phyloP scores from a whole-genome alignment of 164 flowering plant genomes.

The Houttuynia cordata region DNA sequence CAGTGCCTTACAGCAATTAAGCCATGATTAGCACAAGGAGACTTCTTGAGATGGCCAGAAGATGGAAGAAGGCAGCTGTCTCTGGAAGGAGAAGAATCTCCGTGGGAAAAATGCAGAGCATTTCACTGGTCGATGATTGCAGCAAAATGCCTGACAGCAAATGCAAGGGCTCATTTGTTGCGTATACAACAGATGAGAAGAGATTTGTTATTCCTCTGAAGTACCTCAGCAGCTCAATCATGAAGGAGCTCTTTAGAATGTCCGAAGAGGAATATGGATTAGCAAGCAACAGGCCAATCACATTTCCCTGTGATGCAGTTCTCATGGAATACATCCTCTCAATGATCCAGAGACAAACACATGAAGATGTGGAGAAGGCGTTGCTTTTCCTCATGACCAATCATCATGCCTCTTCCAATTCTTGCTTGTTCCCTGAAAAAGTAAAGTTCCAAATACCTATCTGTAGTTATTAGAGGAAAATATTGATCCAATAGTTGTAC shows the following conservation, averaged over 20 bases:
- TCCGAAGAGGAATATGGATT: slow-evolving; percentile 16
- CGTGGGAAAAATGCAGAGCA: not conserved
- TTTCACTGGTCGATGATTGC: not conserved
- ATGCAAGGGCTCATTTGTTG: slow-evolving; percentile 14
- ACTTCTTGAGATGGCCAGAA: slow-evolving; percentile 15
- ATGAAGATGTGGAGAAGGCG: slow-evolving; percentile 11
- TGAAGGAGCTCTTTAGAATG: slow-evolving; percentile 12
- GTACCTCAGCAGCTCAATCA: slow-evolving; percentile 6
- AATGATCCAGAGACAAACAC: not conserved
- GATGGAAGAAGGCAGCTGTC: slow-evolving; percentile 3
- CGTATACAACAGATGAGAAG: slow-evolving; percentile 14
- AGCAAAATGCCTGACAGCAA: not conserved
- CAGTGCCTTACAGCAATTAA: too few relatives aligned
- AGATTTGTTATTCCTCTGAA: slow-evolving; percentile 15
- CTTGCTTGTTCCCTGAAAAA: not conserved
- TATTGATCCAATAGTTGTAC: too few relatives aligned
- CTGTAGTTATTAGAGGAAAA: not conserved
- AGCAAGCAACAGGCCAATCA: slow-evolving; percentile 10
- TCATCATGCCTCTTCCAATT: not conserved
- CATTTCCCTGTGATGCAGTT: slow-evolving; percentile 13
- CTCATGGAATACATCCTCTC: slow-evolving; percentile 12
- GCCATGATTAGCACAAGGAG: not conserved
- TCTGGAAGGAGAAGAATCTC: slow-evolving; percentile 10
- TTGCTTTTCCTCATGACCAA: slow-evolving; percentile 5
- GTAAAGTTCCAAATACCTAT: not conserved